Base-by-base conservation (phyloP, 2,329 filamentous ascomycete species). In the Xylaria polymorpha region DNA sequence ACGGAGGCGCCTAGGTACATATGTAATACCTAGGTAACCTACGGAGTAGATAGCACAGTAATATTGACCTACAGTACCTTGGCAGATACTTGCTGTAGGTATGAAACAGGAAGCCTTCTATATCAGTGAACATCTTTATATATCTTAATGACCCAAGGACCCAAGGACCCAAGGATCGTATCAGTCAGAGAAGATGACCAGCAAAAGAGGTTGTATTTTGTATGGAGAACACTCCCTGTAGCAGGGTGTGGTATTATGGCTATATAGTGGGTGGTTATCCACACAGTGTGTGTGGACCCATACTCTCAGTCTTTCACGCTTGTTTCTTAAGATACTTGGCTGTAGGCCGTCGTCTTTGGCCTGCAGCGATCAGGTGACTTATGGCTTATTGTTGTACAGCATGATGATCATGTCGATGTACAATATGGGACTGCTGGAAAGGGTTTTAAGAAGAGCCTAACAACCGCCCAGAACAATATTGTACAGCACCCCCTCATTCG, bases 281-380 rank as follows among this genome's bases (percentile, higher is more conserved):
- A n/a, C n/a, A n/a, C n/a, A n/a, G n/a, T n/a, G n/a, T n/a, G n/a
- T n/a, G n/a, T n/a, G n/a, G n/a, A n/a, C n/a, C n/a, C n/a, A n/a
- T n/a, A n/a, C 0, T 7, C 20, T 10, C 9, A 9, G 18, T 18
- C 25, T 3, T 20, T 20, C 25, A 55, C 2, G 18, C 15, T 9
- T 37, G 5, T 20, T 20, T 25, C n/a, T 9, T 41, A 10, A 1
- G 12, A 15, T 56, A 18, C 35, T 25, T 50, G 7, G 48, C 8
- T 51, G 8, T 9, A 51, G 25, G 9, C 48, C 25, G 22, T 25
- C 25, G 15, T 29, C 25, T 32, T 9, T 9, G 15, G 29, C 15
- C 48, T 37, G 39, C 7, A 44, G 57, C 25, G 4, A 32, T 59
- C 41, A 46, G 41, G 57, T 59, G 41, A 20, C 18, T 59, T 59